Evolutionary conservation across 495 filamentous ascomycete genomes (phyloP).

Genomic region (Pseudoneurospora amorphoporcata): DNA sequence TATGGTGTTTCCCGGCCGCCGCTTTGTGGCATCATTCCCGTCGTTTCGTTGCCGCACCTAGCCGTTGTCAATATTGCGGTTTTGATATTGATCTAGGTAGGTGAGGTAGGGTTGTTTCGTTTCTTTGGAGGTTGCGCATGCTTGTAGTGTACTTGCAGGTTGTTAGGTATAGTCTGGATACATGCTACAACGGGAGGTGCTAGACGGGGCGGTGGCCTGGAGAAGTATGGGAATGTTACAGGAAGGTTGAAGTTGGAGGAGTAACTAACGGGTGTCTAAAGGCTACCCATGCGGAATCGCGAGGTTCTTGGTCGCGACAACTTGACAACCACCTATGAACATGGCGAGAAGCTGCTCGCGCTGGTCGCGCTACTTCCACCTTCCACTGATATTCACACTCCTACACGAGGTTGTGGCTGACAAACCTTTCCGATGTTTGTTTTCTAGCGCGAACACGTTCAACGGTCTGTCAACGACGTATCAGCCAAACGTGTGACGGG

Average conservation of each 20-base stretch:
- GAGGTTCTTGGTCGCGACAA: too few relatives aligned
- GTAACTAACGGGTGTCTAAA: too few relatives aligned
- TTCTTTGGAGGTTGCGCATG: neutral
- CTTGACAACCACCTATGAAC: too few relatives aligned
- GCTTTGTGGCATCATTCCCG: neutral
- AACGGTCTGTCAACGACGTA: neutral
- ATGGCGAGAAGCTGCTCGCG: too few relatives aligned
- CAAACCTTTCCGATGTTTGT: neutral
- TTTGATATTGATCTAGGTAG: neutral
- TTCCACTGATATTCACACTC: neutral
- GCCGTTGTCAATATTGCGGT: neutral
- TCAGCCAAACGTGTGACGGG: neutral
- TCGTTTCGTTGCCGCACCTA: neutral
- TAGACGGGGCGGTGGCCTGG: neutral
- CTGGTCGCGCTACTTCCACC: neutral
- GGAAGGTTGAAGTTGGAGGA: neutral
- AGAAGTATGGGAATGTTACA: neutral
- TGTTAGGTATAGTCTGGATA: too few relatives aligned
- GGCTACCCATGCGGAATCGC: too few relatives aligned
- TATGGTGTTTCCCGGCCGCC: neutral
- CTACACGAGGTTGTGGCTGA: neutral
- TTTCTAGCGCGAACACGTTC: neutral
- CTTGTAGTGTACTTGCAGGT: neutral
- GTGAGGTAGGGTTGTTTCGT: neutral
- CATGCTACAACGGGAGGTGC: too few relatives aligned